Evolutionary conservation across 1,284 basidiomycete species (phyloP).

Genomic region (Ceratobasidium sp.): DNA sequence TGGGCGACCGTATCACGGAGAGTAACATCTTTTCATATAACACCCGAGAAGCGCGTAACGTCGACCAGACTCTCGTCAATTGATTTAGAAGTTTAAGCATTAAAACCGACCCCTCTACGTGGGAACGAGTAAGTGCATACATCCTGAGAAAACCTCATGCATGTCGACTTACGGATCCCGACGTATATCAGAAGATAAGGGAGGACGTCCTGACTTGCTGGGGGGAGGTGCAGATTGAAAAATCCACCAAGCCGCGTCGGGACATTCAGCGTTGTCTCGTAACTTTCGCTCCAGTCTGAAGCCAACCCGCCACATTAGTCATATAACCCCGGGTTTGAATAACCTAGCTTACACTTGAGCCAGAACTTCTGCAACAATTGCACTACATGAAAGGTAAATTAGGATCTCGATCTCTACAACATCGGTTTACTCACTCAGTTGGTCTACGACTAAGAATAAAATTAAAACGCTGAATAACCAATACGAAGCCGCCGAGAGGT

Average conservation of each 20-base stretch:
- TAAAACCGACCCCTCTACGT: constrained; percentile 7
- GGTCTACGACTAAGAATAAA: background rate
- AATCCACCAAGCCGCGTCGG: background rate
- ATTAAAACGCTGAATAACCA: constrained; percentile 31
- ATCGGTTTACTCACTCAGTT: constrained; percentile 15
- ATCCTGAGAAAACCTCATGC: no score
- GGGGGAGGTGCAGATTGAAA: constrained; percentile 12
- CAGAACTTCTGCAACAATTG: constrained; percentile 44
- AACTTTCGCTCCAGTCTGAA: constrained; percentile 44
- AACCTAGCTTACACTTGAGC: constrained; percentile 32
- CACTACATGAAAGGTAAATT: background rate
- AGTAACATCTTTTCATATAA: constrained; percentile 39
- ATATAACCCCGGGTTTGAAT: background rate
- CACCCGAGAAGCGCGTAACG: constrained; percentile 36
- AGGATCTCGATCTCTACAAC: background rate
- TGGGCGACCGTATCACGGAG: constrained; percentile 45
- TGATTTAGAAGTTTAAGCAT: constrained; percentile 4
- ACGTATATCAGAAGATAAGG: constrained; percentile 40
- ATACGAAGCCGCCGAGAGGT: constrained; percentile 44
- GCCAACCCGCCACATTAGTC: background rate
- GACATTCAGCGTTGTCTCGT: background rate
- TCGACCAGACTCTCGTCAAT: constrained; percentile 21
- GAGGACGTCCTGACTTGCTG: constrained; percentile 35
- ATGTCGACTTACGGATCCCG: constrained; percentile 15
- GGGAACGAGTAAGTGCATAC: no score